Base-by-base conservation (phyloP, 2,329 filamentous ascomycete genomes). In the Truncatella angustata region DNA sequence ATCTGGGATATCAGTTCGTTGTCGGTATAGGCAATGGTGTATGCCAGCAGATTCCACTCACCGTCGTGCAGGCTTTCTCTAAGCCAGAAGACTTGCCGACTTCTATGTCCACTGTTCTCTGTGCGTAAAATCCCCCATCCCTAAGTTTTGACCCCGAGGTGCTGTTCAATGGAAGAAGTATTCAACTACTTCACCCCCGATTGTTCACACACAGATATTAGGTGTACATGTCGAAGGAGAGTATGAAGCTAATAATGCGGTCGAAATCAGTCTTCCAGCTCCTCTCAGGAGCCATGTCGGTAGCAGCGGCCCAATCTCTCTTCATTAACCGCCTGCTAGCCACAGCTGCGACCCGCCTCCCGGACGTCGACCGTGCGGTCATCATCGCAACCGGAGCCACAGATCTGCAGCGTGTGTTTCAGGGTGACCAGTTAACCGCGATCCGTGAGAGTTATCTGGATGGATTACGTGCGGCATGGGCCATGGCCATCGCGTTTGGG, bases 371-470 rank as follows among this genome's bases (percentile, higher is more conserved):
- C 49, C 63, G 70, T 0, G 26, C 47, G 0, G 18, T 43, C 2
- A 63, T 78, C 1, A 54, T 74, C 4, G 53, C 55, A 2, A 70
- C 70, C 0, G 76, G 75, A 10, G 73, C 74, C 1, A 83, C 82
- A 0, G 72, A 79, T 52, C 67, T 89, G 30, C 74, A 78, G 53
- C 20, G 42, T 4, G 67, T 67, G 1, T 80, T 88, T 50, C 61
- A 75, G 0, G 51, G 66, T 0, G 63, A 78, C 11, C 71, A 72
- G 55, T 61, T 87, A 0, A 61, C 67, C 0, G 73, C 72, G 0
- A 79, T 88, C 37, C 67, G 86, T 14, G 48, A 61, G 0, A 80
- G 80, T 0, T 88, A 88, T 67, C 85, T 79, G 53, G 68, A 78
- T 48, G 80, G 79, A 0, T 81, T 85, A 60, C 83, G 83, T 60